Evolutionary conservation across 345 rosid species (phyloP), one percentile per base, ranked within the genome.

Genomic region (Syzygium grande): DNA sequence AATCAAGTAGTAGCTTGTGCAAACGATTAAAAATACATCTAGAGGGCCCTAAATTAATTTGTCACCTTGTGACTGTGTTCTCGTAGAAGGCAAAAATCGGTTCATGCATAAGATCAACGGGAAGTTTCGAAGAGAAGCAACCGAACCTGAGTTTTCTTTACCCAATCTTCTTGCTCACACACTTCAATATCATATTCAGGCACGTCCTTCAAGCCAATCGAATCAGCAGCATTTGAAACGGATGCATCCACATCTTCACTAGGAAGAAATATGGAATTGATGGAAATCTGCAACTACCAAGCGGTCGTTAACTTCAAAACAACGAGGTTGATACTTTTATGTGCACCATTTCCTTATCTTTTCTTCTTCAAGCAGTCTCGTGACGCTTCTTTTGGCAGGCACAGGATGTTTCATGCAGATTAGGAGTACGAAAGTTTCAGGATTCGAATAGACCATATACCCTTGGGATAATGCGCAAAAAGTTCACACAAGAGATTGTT

Each of bases 151-250:
- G 91, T 91, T 90, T 96, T 94, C 92, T 86, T 90, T 56, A 95
- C 87, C 99, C 99, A 97, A 90, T 95, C 95, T 29, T 25, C 88
- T 73, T 93, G 96, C 87, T 92, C 95, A 52, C 94, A 97, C 87
- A 65, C 86, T 90, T 94, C 88, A 88, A 96, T 95, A 87, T 95
- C 94, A 89, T 93, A 96, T 8, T 38, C 56, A 0, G 97, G 98
- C 85, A 91, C 91, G 86, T 92, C 92, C 89, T 95, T 90, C 92
- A 97, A 92, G 88, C 99, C 98, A 86, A 94, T 87, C 16, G 97
- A 94, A 87, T 91, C 88, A 29, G 97, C 95, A 93, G 99, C 98
- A 22, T 86, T 90, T 79, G 95, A 92, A 86, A 95, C 91, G 91
- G 97, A 93, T 53, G 49, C 86, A 53, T 88, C 90, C 89, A 97